Evolutionary conservation across 371 early-diverging fungal genomes (phyloP).

Genomic region (Lichtheimia corymbifera): DNA sequence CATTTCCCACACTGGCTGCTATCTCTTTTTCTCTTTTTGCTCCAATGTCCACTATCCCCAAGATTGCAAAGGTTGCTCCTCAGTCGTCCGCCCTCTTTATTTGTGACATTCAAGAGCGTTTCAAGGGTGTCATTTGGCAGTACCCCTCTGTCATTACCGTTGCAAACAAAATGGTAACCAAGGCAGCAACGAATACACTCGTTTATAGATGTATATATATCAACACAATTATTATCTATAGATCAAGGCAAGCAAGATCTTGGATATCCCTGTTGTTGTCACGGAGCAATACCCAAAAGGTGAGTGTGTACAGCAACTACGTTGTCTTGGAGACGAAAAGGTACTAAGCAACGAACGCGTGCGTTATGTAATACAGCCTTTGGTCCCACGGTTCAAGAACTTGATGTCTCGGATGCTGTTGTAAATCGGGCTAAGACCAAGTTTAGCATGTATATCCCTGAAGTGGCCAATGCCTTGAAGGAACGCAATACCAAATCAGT

Average conservation of each 20-base stretch:
- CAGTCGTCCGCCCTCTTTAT: slow-evolving; percentile 84
- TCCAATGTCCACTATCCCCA: slow-evolving; percentile 30
- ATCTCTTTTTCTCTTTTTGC: not conserved
- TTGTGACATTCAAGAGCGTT: slow-evolving; percentile 93
- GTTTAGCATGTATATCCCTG: slow-evolving; percentile 88
- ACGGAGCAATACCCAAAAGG: slow-evolving; percentile 90
- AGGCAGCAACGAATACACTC: not conserved
- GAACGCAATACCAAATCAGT: slow-evolving; percentile 65
- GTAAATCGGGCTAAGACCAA: slow-evolving; percentile 72
- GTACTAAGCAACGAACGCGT: too few relatives aligned
- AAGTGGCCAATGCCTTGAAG: slow-evolving; percentile 62
- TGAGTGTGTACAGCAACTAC: slow-evolving; percentile 15
- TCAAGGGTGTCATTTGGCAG: slow-evolving; percentile 79
- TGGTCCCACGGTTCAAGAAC: slow-evolving; percentile 79
- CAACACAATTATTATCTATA: slow-evolving; percentile 14
- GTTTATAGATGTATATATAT: not conserved
- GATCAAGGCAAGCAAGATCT: slow-evolving; percentile 66
- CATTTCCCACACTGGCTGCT: not conserved
- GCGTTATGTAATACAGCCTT: slow-evolving; percentile 53
- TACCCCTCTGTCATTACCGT: slow-evolving; percentile 81
- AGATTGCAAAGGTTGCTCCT: slow-evolving; percentile 47
- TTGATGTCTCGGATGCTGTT: slow-evolving; percentile 69
- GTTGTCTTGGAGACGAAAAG: slow-evolving; percentile 39
- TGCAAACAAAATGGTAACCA: slow-evolving; percentile 83
- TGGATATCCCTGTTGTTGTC: slow-evolving; percentile 84